Base-by-base conservation (phyloP, 495 filamentous ascomycete species). In the Penicillium longicatenatum region DNA sequence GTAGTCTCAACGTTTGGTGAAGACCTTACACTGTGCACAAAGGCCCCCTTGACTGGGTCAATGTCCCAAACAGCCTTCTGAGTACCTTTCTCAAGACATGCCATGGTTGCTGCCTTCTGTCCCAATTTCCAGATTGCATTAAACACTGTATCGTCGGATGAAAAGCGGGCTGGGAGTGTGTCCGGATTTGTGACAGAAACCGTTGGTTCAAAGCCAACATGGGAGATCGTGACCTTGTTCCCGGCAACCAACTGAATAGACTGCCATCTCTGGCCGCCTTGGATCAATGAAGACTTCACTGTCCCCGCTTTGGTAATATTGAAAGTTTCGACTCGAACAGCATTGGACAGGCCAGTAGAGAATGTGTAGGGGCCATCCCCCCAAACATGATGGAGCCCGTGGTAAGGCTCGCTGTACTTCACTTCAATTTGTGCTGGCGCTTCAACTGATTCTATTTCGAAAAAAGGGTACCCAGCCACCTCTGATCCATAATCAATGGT, bases 181-280 rank as follows among this genome's bases (percentile, higher is more conserved):
- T 51, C 31, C 9, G 31, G 31, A 12, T 20, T 17, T 2, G 30
- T 51, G 8, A 51, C 31, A 20, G 26, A n/a, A 14, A 62, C 58
- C 4, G 47, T 33, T 7, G 64, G 58, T 6, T 53, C 47, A 17
- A 67, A 26, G 4, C 55, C 64, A 4, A 46, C 35, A 16, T 52
- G 31, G 35, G 57, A 52, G 21, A 67, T 54, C 1, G 48, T 58
- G 21, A 67, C 12, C 17, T 33, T 45, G 0, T 33, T 20, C 10
- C 50, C 21, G 8, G 12, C 56, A 10, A 67, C 37, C 3, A 67
- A 41, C 0, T 20, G 31, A 16, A 67, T 45, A 21, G 41, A 50
- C 24, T 67, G 64, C 64, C 64, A 67, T 14, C 64, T 58, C 4
- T 59, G 53, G 1, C 64, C 64, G n/a, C 64, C 64, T 45, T 67